Percentiles rank a stretch among this genome's conserved stretches.
These are phyloP conservation scores for Mikania micrantha DNA, from an alignment of 129 eudicot species.

Conservation along the genomic window DNA sequence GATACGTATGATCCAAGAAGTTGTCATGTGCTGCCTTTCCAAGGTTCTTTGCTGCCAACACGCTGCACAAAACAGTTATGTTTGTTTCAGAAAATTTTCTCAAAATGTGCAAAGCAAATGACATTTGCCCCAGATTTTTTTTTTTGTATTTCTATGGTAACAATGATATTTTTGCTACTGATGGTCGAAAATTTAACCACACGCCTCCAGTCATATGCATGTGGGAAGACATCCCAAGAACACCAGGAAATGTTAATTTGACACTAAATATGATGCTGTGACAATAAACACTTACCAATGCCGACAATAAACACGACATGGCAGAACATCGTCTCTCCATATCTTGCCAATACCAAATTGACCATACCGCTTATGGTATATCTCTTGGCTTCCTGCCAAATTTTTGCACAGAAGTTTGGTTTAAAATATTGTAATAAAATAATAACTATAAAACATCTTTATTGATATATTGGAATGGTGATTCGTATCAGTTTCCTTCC, in stretches of 20 bases:
- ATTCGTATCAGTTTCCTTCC: background rate
- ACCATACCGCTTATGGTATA: conserved; percentile 71
- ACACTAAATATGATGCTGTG: background rate
- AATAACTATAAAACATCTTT: background rate
- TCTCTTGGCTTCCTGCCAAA: conserved; percentile 61
- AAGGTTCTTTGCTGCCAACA: conserved; percentile 83
- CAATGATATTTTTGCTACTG: background rate
- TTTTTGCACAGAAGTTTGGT: background rate
- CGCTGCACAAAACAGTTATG: conserved; percentile 39
- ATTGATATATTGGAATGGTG: background rate
- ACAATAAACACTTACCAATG: conserved; percentile 61
- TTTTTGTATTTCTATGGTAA: background rate
- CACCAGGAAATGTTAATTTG: background rate
- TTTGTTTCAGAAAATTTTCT: background rate
- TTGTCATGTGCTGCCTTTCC: conserved; percentile 57
- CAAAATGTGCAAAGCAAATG: background rate
- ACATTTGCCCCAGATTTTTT: background rate
- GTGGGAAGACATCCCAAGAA: background rate
- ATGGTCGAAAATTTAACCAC: background rate
- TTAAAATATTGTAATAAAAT: background rate
- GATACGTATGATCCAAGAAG: conserved; percentile 81
- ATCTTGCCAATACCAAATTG: conserved; percentile 60
- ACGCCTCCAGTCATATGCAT: background rate
- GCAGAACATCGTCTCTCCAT: conserved; percentile 86
- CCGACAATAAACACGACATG: conserved; percentile 83